Evolutionary conservation across 2,329 filamentous ascomycete genomes (phyloP).

Genomic region (Xylaria sp.): DNA sequence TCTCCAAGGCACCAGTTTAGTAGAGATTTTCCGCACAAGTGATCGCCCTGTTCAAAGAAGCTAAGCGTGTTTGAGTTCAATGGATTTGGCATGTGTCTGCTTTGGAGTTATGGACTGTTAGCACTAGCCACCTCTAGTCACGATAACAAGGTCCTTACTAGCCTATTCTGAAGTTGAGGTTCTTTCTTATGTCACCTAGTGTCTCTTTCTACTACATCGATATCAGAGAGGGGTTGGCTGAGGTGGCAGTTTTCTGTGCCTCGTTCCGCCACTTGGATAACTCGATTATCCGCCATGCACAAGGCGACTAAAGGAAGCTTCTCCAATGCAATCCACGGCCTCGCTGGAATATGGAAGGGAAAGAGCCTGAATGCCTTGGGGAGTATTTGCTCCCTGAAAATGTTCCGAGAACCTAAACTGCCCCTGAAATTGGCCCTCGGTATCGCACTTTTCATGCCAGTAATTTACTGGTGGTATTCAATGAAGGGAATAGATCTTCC

Average conservation of each 20-base stretch:
- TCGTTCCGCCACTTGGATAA: neutral
- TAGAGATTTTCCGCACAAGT: neutral
- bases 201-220: too few relatives aligned
- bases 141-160: neutral
- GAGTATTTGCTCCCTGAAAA: conserved; percentile 34
- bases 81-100: neutral
- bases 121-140: too few relatives aligned
- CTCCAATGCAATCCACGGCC: neutral
- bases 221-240: neutral
- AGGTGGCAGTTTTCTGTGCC: neutral
- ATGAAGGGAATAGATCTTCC: neutral
- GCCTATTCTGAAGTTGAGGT: neutral
- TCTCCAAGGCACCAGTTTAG: neutral
- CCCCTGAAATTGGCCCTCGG: conserved; percentile 39
- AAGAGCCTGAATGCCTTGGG: conserved; percentile 32
- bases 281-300: neutral
- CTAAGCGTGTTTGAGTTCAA: neutral
- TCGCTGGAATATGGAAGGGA: neutral
- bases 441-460: conserved; percentile 36
- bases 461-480: conserved; percentile 36
- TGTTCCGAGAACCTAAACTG: conserved; percentile 39
- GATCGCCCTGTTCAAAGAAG: neutral
- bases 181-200: neutral
- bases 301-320: neutral
- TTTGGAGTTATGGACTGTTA: neutral